Conservation (phyloP, 208 protist genomes). For the Novymonas esmeraldas region DNA sequence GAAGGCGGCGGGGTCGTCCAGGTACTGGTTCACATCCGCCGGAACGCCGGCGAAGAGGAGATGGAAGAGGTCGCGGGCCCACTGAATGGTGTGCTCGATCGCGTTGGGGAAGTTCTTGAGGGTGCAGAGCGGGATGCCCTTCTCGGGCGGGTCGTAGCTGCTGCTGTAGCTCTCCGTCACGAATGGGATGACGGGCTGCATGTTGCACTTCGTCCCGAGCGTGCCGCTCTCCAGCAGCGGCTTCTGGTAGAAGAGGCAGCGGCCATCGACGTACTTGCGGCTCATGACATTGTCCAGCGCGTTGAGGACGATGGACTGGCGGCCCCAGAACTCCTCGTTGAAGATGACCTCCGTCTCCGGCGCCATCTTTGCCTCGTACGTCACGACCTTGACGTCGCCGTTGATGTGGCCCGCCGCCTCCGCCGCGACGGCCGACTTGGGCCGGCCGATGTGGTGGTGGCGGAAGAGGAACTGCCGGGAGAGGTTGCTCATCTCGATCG, state of each 20-base stretch:
- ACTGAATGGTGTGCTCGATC: conserved; percentile 99
- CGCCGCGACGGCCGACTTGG: conserved; percentile 96
- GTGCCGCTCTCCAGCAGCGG: conserved; percentile 99
- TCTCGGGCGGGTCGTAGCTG: conserved; percentile 98
- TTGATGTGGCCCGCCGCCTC: conserved; percentile 96
- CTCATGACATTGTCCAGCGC: conserved; percentile 99
- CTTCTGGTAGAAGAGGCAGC: conserved; percentile 96
- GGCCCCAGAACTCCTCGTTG: conserved; percentile 96
- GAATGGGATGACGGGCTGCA: conserved; percentile 96
- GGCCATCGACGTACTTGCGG: conserved; percentile 95
- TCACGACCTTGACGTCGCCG: conserved; percentile 74
- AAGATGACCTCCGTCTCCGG: conserved; percentile 96
- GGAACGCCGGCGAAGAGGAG: conserved; percentile 80
- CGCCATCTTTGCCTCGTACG: conserved; percentile 93
- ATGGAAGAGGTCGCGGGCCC: conserved; percentile 93
- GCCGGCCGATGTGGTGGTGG: conserved; percentile 92
- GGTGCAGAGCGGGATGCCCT: conserved; percentile 99
- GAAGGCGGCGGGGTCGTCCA: conserved; percentile 74
- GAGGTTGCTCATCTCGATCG: conserved; percentile 99
- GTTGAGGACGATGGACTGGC: conserved; percentile 96
- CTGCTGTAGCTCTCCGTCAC: conserved; percentile 99
- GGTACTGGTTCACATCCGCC: conserved; percentile 88
- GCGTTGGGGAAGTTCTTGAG: conserved; percentile 99
- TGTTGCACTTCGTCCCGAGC: conserved; percentile 98
- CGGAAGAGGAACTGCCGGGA: conserved; percentile 99